Evolutionary conservation across 2,329 filamentous ascomycete species (phyloP), one percentile per base, ranked within the genome.

Genomic region (Basipetospora chlamydospora): DNA sequence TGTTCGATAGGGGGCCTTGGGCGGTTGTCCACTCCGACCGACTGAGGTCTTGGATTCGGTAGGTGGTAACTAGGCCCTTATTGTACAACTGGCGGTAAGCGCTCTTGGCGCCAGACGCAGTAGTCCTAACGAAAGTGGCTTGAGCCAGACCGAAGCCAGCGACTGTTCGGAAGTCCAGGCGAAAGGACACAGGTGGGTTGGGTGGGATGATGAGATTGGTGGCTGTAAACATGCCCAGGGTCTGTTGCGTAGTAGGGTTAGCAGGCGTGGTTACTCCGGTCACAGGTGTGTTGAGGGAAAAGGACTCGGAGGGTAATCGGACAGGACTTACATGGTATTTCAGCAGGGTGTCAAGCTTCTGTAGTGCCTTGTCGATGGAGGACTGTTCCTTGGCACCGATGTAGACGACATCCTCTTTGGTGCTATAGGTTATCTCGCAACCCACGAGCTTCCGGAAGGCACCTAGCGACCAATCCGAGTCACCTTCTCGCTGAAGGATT

Each of bases 371-470:
- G 4, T 42, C 16, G 11, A 55, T 9, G 6, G 30, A 26, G 5
- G 37, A 21, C 12, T 16, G 10, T 6, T 36, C 10, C 5, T 41
- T 22, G 3, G 47, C 47, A 3, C 48, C 53, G 8, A 57, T 42
- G 11, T 57, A 57, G 3, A 56, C 7, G 8, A 50, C 16, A 8
- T 47, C 45, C 1, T 44, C 44, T 13, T 22, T 41, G 13, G 53
- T 28, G n/a, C 55, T 55, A 40, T 49, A 18, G 1, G 53, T 47
- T 5, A 55, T 37, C 7, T 43, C 20, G 29, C 52, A 55, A 0
- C 39, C 33, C 1, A 38, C 36, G 2, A 47, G 33, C 26, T 26
- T 20, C 8, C 6, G 15, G 13, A 39, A 26, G 3, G 20, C 23
- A 16, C 28, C 11, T 9, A 35, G 12, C 4, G 37, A 29, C 37